A percentile compares a stretch with the other conserved stretches of the same genome.
phyloP scores from a whole-genome alignment of 352 stramenopile species.

The Phytophthora rubi region DNA sequence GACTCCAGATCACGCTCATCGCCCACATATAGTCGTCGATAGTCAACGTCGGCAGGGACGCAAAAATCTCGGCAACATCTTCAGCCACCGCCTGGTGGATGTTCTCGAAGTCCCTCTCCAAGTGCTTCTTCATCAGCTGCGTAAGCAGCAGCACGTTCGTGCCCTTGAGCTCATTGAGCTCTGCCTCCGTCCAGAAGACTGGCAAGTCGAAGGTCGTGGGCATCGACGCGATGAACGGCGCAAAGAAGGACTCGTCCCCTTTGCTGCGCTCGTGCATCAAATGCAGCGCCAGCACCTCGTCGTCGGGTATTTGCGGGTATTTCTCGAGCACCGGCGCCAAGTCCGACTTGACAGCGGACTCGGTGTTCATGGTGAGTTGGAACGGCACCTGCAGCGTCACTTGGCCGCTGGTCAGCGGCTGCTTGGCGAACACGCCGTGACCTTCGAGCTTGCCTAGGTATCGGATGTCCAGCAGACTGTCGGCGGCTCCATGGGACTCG shows the following conservation, averaged over 20 bases:
- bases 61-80: conserved; percentile 57
- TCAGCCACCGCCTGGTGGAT: conserved; percentile 57
- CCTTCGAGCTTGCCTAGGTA: conserved; percentile 53
- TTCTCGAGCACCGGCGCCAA: conserved; percentile 43
- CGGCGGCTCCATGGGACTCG: conserved; percentile 32
- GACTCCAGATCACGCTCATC: conserved; percentile 80
- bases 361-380: conserved; percentile 55
- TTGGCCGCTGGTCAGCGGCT: conserved; percentile 41
- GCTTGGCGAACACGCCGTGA: conserved; percentile 56
- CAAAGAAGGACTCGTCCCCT: conserved; percentile 49
- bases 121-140: conserved; percentile 69
- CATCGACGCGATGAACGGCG: conserved; percentile 61
- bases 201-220: conserved; percentile 63
- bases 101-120: conserved; percentile 62
- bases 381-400: conserved; percentile 60
- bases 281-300: conserved; percentile 64
- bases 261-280: conserved; percentile 69
- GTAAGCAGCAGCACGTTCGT: conserved; percentile 68
- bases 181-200: conserved; percentile 57
- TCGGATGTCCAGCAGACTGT: conserved; percentile 46
- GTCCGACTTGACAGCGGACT: conserved; percentile 54
- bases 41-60: conserved; percentile 33
- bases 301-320: conserved; percentile 48
- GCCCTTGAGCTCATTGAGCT: conserved; percentile 54
- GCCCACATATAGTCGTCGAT: conserved; percentile 76